Evolutionary conservation across 2,329 filamentous ascomycete species (phyloP).

Genomic region (Trichocomaceae sp.): DNA sequence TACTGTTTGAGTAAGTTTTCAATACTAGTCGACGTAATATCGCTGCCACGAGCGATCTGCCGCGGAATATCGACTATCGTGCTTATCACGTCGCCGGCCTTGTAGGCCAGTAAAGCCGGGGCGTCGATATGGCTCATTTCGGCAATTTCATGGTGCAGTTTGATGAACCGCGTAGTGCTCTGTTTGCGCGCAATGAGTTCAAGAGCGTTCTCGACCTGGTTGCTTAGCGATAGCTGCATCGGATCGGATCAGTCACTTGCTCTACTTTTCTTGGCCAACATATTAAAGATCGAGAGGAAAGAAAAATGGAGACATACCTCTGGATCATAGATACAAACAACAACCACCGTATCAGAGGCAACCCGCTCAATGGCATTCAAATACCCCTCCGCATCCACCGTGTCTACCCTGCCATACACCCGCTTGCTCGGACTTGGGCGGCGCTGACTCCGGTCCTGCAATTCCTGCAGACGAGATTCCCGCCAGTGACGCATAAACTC

Average conservation of each 20-base stretch:
- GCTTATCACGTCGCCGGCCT: conserved; percentile 81
- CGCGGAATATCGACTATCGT: conserved; percentile 81
- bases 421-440: conserved; percentile 70
- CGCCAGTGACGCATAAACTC: conserved; percentile 80
- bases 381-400: conserved; percentile 84
- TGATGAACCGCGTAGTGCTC: conserved; percentile 74
- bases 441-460: conserved; percentile 61
- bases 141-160: conserved; percentile 83
- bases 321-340: conserved; percentile 89
- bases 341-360: conserved; percentile 69
- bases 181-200: conserved; percentile 65
- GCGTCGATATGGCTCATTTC: conserved; percentile 88
- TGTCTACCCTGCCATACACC: conserved; percentile 70
- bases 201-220: conserved; percentile 71
- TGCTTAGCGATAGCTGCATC: conserved; percentile 70
- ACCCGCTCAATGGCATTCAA: conserved; percentile 96
- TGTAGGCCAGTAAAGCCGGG: conserved; percentile 83
- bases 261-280: no score
- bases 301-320: conserved; percentile 59
- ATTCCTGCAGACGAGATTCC: conserved; percentile 67
- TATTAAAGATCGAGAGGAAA: no score
- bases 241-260: conserved; percentile 4
- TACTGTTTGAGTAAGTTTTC: conserved; percentile 54
- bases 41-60: conserved; percentile 64
- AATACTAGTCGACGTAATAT: conserved; percentile 47